Evolutionary conservation across 106 monocot species (phyloP), one percentile per base, ranked within the genome.

Genomic region (Narthecium ossifragum): DNA sequence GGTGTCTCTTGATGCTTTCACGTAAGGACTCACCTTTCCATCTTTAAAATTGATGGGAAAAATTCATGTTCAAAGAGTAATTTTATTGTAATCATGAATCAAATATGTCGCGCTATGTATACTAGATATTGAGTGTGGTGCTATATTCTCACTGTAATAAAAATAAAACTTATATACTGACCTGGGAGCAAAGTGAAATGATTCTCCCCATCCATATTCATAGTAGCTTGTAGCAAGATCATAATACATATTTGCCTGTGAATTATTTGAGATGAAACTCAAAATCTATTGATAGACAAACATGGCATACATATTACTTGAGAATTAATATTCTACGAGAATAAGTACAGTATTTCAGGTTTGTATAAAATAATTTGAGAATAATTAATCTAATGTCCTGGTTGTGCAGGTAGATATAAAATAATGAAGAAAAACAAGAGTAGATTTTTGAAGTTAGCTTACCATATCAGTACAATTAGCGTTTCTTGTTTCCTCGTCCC

Each of bases 1-100:
- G 90, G 77, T 98, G 96, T 2, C 96, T 63, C 51, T 87, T 98
- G 33, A 98, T 90, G 74, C 96, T 98, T 76, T 98, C 96, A 39
- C 61, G 75, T 34, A 98, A 72, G 49, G 96, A 84, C 63, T 98
- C 96, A 13, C 90, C 90, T 55, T 79, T 79, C 87, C 86, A 84
- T 75, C 96, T 98, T 70, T 54, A 69, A 46, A 70, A 55, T 28
- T 25, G 24, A 54, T n/a, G n/a, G n/a, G n/a, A 43, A 6, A 43
- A 43, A 13, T 43, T 43, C 43, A 43, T 17, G 18, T 13, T 43
- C 18, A 17, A 43, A 13, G 9, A 43, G 18, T 13, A 43, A 43
- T 18, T 43, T 43, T 18, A 43, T 43, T 43, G 9, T 43, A 13
- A 43, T 43, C 4, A 18, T 13, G 17, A 43, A 43, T 11, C 14